phyloP scores from a whole-genome alignment of 768 basidiomycete species.

The Suillus alpinus region DNA sequence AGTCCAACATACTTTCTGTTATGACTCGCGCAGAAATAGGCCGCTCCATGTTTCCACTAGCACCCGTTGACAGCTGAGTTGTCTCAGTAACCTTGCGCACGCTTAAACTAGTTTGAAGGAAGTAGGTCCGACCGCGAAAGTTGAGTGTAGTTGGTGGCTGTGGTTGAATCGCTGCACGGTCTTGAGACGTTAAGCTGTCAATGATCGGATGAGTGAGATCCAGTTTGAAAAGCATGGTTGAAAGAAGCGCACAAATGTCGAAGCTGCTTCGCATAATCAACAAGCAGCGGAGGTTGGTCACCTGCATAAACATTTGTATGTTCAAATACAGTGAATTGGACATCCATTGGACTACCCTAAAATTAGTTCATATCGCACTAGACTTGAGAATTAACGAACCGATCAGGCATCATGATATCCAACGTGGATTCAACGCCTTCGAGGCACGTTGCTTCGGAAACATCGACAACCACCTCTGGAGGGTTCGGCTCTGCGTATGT shows the following conservation, averaged over 20 bases:
- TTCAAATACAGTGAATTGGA: slow-evolving; percentile 46
- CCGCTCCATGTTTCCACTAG: slow-evolving; percentile 5
- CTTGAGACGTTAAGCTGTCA: slow-evolving; percentile 33
- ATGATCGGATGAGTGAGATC: slow-evolving; percentile 5
- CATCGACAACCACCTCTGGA: neutral
- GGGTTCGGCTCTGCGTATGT: neutral
- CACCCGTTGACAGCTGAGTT: slow-evolving; percentile 7
- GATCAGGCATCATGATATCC: slow-evolving; percentile 57
- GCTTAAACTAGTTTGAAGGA: slow-evolving; percentile 45
- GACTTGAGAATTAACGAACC: slow-evolving; percentile 34
- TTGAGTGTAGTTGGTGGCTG: slow-evolving; percentile 44
- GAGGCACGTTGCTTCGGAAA: slow-evolving; percentile 28
- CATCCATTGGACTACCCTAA: slow-evolving; percentile 50
- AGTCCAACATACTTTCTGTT: slow-evolving; percentile 51
- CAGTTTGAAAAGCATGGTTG: neutral
- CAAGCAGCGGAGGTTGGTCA: slow-evolving; percentile 41
- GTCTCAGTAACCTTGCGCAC: slow-evolving; percentile 43
- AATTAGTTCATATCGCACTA: slow-evolving; percentile 6
- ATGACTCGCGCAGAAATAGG: slow-evolving; percentile 18
- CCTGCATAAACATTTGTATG: slow-evolving; percentile 22
- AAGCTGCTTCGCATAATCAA: slow-evolving; percentile 39
- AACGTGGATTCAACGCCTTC: slow-evolving; percentile 37
- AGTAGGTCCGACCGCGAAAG: slow-evolving; percentile 38
- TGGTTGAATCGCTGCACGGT: slow-evolving; percentile 35
- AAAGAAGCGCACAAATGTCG: slow-evolving; percentile 40